These are phyloP conservation scores for Bertia moriformis DNA, from an alignment of 2,329 filamentous ascomycete species.

Conservation along the genomic window DNA sequence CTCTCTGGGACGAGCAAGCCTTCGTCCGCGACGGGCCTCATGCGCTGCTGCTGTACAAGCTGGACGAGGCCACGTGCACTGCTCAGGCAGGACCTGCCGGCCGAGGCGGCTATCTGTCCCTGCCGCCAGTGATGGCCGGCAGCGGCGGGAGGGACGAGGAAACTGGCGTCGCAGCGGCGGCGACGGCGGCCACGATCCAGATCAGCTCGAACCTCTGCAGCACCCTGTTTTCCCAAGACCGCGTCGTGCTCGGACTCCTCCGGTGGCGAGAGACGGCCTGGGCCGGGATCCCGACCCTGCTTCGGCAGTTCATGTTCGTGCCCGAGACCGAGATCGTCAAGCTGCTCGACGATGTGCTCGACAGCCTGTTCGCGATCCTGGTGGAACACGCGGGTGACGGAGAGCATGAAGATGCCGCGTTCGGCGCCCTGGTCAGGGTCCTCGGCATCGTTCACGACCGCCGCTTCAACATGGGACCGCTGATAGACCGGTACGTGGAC, in stretches of 20 bases:
- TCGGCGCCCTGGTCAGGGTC: slow-evolving; percentile 77
- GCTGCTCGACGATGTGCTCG: slow-evolving; percentile 73
- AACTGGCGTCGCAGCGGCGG: slow-evolving; percentile 65
- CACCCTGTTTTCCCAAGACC: slow-evolving; percentile 86
- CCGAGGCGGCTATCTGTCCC: slow-evolving; percentile 71
- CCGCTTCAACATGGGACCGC: slow-evolving; percentile 75
- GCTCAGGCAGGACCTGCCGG: slow-evolving; percentile 46
- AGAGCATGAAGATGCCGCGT: slow-evolving; percentile 83
- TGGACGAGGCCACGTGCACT: slow-evolving; percentile 76
- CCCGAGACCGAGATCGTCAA: slow-evolving; percentile 97
- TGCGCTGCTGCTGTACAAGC: slow-evolving; percentile 69
- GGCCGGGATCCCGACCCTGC: slow-evolving; percentile 56
- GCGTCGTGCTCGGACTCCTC: slow-evolving; percentile 67
- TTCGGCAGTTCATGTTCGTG: slow-evolving; percentile 80
- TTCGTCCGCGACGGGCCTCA: slow-evolving; percentile 79
- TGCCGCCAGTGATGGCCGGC: slow-evolving; percentile 70
- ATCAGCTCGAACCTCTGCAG: slow-evolving; percentile 83
- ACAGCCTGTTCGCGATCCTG: slow-evolving; percentile 78
- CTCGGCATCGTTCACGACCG: slow-evolving; percentile 88
- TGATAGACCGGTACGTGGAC: slow-evolving; percentile 84
- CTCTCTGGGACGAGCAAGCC: slow-evolving; percentile 80
- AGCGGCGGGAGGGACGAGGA: slow-evolving; percentile 57
- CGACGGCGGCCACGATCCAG: no score
- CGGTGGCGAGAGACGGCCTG: slow-evolving; percentile 70
- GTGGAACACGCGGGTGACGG: slow-evolving; percentile 84